Evolutionary conservation across 2,329 filamentous ascomycete genomes (phyloP).

Genomic region (Myriangium duriaei): DNA sequence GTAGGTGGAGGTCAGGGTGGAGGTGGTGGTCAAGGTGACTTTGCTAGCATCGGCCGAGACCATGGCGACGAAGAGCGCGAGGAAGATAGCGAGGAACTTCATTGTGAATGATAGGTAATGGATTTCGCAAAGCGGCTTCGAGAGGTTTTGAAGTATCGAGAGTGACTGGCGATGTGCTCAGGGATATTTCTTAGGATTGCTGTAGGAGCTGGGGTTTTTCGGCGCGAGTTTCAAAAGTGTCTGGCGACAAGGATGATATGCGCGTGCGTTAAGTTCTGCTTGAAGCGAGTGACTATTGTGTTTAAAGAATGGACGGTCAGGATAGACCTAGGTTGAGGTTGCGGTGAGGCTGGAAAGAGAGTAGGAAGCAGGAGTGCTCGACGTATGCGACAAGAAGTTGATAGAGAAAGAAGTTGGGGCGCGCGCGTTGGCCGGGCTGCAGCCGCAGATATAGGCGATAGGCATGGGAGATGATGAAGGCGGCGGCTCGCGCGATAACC

Average conservation of each 20-base stretch:
- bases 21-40: constrained; percentile 1
- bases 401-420: constrained; percentile 5
- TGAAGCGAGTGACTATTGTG: constrained; percentile 8
- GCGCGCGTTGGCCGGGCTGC: constrained; percentile 9
- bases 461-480: neutral
- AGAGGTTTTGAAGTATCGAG: too few relatives aligned
- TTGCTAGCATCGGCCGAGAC: constrained; percentile 5
- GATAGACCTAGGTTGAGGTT: constrained; percentile 6
- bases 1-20: constrained; percentile 11
- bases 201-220: neutral
- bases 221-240: constrained; percentile 4
- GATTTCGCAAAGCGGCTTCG: too few relatives aligned
- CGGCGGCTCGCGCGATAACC: neutral
- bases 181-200: constrained; percentile 1
- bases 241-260: constrained; percentile 5
- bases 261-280: neutral
- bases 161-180: too few relatives aligned
- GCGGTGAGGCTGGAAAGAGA: constrained; percentile 2
- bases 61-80: constrained; percentile 8
- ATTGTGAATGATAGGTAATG: too few relatives aligned
- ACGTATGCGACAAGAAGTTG: constrained; percentile 3
- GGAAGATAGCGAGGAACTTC: constrained; percentile 12
- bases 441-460: constrained; percentile 9
- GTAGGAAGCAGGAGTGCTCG: constrained; percentile 3
- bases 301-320: constrained; percentile 9